Evolutionary conservation across 768 basidiomycete species (phyloP).

Genomic region (Rhizopogon sp.): DNA sequence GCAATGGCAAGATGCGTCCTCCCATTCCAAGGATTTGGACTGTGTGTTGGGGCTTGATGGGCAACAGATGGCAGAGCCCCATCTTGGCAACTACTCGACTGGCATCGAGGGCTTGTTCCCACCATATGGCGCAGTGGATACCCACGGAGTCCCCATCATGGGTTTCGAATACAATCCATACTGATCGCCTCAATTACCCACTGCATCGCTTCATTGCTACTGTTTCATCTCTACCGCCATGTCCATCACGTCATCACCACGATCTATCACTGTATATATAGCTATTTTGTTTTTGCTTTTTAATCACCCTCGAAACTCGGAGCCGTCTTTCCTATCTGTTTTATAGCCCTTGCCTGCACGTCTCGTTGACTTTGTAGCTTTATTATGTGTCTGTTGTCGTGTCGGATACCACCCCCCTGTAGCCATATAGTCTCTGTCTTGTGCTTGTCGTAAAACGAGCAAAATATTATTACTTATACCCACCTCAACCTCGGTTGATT

Average conservation of each 20-base stretch:
- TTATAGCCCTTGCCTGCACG: not conserved
- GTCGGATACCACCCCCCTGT: not conserved
- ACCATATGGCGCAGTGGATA: not conserved
- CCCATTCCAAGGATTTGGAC: not conserved
- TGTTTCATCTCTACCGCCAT: not conserved
- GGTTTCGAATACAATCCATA: slow-evolving; percentile 1
- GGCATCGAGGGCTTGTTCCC: slow-evolving; percentile 3
- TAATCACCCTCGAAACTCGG: not conserved
- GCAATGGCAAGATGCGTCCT: slow-evolving; percentile 12
- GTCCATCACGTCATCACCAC: not conserved
- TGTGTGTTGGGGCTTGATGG: not conserved
- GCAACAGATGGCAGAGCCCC: not conserved
- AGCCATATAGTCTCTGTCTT: not conserved
- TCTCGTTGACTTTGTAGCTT: not conserved
- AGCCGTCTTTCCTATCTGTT: not conserved
- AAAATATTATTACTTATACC: not conserved
- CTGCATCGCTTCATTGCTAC: too few species aligned
- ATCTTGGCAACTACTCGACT: slow-evolving; percentile 1
- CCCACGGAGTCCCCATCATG: not conserved
- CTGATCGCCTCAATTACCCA: not conserved
- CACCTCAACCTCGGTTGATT: not conserved
- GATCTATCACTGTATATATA: slow-evolving; percentile 3
- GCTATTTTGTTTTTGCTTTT: not conserved
- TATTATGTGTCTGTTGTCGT: not conserved
- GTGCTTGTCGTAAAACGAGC: not conserved